Percentiles rank a stretch among this genome's conserved stretches.
Conservation (phyloP, 176 grass and related monocot species). For the Phragmites australis region DNA sequence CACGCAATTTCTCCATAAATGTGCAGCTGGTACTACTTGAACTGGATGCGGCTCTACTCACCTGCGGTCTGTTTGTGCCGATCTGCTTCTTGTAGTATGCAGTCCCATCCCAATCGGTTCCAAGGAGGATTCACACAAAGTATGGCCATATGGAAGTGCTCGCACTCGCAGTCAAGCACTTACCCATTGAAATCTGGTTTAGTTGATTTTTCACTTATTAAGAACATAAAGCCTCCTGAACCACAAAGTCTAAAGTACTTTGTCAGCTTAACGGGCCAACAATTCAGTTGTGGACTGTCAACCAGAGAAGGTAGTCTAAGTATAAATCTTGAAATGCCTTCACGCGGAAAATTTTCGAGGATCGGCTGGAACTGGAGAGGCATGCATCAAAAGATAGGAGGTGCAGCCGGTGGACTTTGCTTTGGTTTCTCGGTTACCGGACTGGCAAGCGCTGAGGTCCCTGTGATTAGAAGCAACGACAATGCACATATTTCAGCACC, state of each 20-base stretch:
- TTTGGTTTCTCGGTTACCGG: conserved; percentile 66
- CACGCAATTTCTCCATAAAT: background rate
- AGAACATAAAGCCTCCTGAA: conserved; percentile 38
- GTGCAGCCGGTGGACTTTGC: conserved; percentile 54
- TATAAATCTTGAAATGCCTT: conserved; percentile 52
- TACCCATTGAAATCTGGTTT: conserved; percentile 11
- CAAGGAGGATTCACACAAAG: conserved; percentile 34
- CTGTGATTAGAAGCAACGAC: conserved; percentile 35
- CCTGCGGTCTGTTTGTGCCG: conserved; percentile 27
- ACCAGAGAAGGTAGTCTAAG: conserved; percentile 54
- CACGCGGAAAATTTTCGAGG: conserved; percentile 31
- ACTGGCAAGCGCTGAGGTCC: conserved; percentile 56
- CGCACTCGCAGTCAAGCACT: conserved; percentile 12
- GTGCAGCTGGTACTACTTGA: conserved; percentile 1
- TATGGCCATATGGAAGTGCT: conserved; percentile 39
- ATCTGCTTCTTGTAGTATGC: conserved; percentile 43
- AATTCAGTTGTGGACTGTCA: conserved; percentile 57
- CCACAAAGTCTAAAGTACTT: conserved; percentile 48
- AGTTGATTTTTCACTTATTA: conserved; percentile 30
- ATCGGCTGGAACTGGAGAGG: conserved; percentile 60
- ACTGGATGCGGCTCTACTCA: conserved; percentile 55
- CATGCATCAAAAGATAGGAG: conserved; percentile 59
- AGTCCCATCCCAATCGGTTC: conserved; percentile 38
- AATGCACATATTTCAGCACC: conserved; percentile 26
- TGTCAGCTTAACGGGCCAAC: conserved; percentile 56